phyloP scores from a whole-genome alignment of 1,284 basidiomycete species.

The Malassezia cuniculi region DNA sequence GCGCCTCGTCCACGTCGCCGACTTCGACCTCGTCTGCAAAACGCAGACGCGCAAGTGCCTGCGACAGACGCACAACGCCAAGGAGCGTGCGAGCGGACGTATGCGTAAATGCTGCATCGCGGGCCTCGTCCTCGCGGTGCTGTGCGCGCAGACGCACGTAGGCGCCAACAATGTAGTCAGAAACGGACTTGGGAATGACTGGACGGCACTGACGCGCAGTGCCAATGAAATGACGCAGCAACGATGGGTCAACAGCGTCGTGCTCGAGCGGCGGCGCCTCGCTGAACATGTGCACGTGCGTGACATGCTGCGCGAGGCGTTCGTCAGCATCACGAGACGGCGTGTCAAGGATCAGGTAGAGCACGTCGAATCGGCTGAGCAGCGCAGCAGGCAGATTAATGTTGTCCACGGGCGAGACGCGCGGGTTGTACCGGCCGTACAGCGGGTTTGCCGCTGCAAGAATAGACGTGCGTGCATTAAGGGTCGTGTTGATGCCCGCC shows the following conservation, averaged over 20 bases:
- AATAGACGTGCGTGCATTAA: conserved; percentile 96
- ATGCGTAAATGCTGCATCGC: conserved; percentile 80
- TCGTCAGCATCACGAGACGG: conserved; percentile 89
- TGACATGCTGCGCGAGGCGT: conserved; percentile 87
- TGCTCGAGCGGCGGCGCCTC: conserved; percentile 62
- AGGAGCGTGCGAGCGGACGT: conserved; percentile 93
- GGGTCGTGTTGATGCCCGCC: conserved; percentile 93
- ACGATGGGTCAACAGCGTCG: conserved; percentile 62
- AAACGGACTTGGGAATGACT: conserved; percentile 69
- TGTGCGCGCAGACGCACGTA: conserved; percentile 88
- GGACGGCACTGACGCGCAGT: conserved; percentile 78
- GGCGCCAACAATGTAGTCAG: conserved; percentile 82
- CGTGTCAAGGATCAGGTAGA: conserved; percentile 94
- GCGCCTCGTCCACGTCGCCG: conserved; percentile 87
- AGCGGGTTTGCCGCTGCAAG: conserved; percentile 95
- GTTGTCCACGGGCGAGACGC: conserved; percentile 93
- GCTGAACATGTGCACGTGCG: conserved; percentile 94
- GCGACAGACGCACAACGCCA: conserved; percentile 81
- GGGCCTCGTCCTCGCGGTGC: conserved; percentile 76
- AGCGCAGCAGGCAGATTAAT: conserved; percentile 97
- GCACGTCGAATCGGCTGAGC: conserved; percentile 84
- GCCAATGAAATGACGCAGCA: conserved; percentile 95
- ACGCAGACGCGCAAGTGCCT: conserved; percentile 82
- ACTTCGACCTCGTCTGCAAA: conserved; percentile 67
- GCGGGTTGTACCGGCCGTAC: conserved; percentile 94